These are phyloP conservation scores for Arabidopsis hybrid DNA, from an alignment of 441 rosid species.

Conservation along the genomic window DNA sequence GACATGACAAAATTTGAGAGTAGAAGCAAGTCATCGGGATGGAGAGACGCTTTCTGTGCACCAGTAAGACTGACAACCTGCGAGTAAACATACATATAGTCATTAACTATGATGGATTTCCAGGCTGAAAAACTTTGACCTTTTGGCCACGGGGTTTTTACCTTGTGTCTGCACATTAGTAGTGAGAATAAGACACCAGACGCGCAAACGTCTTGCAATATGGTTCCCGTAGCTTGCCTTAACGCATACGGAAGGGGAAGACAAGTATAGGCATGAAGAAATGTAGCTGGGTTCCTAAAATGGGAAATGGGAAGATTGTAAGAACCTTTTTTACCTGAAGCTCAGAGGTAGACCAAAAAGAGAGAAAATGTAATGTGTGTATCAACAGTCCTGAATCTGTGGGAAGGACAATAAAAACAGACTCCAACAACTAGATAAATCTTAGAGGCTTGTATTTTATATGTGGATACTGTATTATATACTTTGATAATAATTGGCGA, in stretches of 20 bases:
- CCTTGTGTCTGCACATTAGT: conserved; percentile 95
- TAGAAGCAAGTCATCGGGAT: conserved; percentile 93
- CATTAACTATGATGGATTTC: conserved; percentile 9
- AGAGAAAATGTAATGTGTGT: conserved; percentile 4
- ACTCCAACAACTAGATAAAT: conserved; percentile 2
- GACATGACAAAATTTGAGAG: conserved; percentile 92
- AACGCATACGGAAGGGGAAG: conserved; percentile 91
- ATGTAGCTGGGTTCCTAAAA: no score
- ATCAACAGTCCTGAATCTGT: conserved; percentile 4
- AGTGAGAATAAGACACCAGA: conserved; percentile 94
- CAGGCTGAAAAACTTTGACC: neutral
- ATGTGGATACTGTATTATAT: neutral
- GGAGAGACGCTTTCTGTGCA: conserved; percentile 97
- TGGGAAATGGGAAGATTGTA: no score
- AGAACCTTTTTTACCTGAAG: neutral
- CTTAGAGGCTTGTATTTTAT: conserved; percentile 2
- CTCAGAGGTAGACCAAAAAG: conserved; percentile 7
- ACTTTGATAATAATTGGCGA: conserved; percentile 2
- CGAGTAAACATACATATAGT: conserved; percentile 44
- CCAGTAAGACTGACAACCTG: conserved; percentile 97
- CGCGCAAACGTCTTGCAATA: conserved; percentile 94
- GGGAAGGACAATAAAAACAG: conserved; percentile 27
- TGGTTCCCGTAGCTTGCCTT: conserved; percentile 92
- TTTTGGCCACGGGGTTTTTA: conserved; percentile 32
- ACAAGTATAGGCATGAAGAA: conserved; percentile 98